These are phyloP conservation scores for Cymbidium sinense DNA, from an alignment of 106 monocot species.

Conservation along the genomic window DNA sequence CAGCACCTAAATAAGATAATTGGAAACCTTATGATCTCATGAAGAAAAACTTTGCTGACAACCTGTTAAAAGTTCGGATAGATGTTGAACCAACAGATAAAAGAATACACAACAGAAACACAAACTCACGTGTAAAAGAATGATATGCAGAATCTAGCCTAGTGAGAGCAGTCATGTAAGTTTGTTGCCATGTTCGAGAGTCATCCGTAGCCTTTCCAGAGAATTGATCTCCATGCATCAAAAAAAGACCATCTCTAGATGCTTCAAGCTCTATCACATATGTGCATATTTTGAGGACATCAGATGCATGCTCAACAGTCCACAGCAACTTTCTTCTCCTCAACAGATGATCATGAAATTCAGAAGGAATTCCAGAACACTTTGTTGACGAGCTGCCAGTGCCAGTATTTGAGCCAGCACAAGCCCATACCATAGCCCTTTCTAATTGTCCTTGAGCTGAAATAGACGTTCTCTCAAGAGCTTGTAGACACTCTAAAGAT, in stretches of 20 bases:
- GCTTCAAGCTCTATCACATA: slow-evolving; percentile 90
- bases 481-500: slow-evolving; percentile 61
- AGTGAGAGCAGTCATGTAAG: slow-evolving; percentile 53
- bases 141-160: slow-evolving; percentile 70
- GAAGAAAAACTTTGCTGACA: not conserved
- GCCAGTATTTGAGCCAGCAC: slow-evolving; percentile 51
- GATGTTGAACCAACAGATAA: not conserved
- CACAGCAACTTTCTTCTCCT: slow-evolving; percentile 63
- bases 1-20: slow-evolving; percentile 57
- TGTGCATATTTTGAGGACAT: slow-evolving; percentile 58
- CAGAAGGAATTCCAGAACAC: slow-evolving; percentile 66
- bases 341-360: slow-evolving; percentile 85
- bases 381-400: slow-evolving; percentile 30
- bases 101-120: not conserved
- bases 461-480: slow-evolving; percentile 68
- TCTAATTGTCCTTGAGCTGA: slow-evolving; percentile 87
- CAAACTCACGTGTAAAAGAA: slow-evolving; percentile 72
- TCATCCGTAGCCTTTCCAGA: slow-evolving; percentile 29
- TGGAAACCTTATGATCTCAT: not conserved
- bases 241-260: slow-evolving; percentile 79
- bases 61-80: not conserved
- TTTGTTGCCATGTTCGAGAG: slow-evolving; percentile 70
- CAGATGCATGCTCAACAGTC: slow-evolving; percentile 56
- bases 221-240: slow-evolving; percentile 38
- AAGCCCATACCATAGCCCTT: slow-evolving; percentile 99